These are phyloP conservation scores for Talaromyces piceae DNA, from an alignment of 2,329 filamentous ascomycete genomes.

Conservation along the genomic window DNA sequence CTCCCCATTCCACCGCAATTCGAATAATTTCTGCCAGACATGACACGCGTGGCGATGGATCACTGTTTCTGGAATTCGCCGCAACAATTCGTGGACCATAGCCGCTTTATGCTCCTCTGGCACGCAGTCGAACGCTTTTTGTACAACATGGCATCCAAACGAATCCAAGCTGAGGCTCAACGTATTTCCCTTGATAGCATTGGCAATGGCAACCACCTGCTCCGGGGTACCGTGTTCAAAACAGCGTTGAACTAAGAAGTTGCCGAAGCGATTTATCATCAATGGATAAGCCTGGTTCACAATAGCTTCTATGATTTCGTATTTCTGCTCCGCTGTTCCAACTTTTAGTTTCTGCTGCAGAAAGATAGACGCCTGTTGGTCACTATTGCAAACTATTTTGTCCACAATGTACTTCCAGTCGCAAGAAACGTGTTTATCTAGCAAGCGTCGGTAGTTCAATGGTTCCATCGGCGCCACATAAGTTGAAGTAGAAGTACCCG, in stretches of 20 bases:
- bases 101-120: constrained; percentile 96
- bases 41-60: constrained; percentile 98
- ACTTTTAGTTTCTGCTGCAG: constrained; percentile 98
- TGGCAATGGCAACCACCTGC: constrained; percentile 89
- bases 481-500: constrained; percentile 56
- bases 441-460: constrained; percentile 87
- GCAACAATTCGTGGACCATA: constrained; percentile 97
- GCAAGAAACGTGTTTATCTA: constrained; percentile 93
- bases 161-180: constrained; percentile 95
- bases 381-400: constrained; percentile 98
- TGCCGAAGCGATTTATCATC: constrained; percentile 98
- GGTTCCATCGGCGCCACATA: constrained; percentile 85
- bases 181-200: constrained; percentile 88
- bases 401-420: constrained; percentile 99
- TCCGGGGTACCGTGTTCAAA: constrained; percentile 96
- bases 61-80: constrained; percentile 92
- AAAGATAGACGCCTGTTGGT: constrained; percentile 98
- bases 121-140: constrained; percentile 97
- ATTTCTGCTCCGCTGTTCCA: constrained; percentile 89
- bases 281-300: constrained; percentile 88
- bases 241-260: constrained; percentile 96
- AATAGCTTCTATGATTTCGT: constrained; percentile 93
- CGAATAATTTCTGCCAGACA: constrained; percentile 99
- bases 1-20: constrained; percentile 88
- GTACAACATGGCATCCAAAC: constrained; percentile 95